Conservation (phyloP, 2,329 filamentous ascomycete genomes). For the Ophiostoma himal-ulmi region DNA sequence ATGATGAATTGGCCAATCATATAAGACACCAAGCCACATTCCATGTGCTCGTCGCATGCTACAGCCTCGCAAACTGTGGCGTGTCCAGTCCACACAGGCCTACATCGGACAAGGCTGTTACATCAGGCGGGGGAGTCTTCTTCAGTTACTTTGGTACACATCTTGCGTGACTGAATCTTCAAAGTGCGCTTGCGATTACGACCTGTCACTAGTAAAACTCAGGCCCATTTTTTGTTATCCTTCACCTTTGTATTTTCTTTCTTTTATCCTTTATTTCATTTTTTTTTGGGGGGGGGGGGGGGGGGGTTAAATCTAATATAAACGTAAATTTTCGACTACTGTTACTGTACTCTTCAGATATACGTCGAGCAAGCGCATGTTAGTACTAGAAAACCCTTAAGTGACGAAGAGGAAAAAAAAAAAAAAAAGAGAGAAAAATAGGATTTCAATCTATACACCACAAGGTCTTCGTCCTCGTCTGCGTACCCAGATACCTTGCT, state of each 20-base stretch:
- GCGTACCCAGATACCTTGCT: not conserved
- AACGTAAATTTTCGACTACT: too few species aligned
- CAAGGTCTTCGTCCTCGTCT: too few species aligned
- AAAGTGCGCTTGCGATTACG: not conserved
- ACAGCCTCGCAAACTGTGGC: constrained; percentile 1
- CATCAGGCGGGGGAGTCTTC: not conserved
- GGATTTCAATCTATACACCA: too few species aligned
- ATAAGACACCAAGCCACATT: not conserved
- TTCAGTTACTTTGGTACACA: not conserved
- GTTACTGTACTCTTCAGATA: too few species aligned
- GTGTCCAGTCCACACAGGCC: not conserved
- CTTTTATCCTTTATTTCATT: not conserved
- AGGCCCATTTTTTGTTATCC: not conserved
- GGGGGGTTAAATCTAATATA: too few species aligned
- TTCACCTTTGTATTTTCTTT: not conserved
- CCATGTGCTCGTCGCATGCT: not conserved
- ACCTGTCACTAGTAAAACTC: not conserved
- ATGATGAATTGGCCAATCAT: constrained; percentile 7
- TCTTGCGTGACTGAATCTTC: constrained; percentile 10
- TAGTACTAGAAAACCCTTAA: too few species aligned
- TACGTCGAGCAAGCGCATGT: too few species aligned
- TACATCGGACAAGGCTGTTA: constrained; percentile 13
- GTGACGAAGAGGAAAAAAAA: too few species aligned
- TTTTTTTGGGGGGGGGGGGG: too few species aligned
- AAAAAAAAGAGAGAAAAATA: too few species aligned